Evolutionary conservation across 345 rosid genomes (phyloP).

Genomic region (Eucalyptus microcorys): DNA sequence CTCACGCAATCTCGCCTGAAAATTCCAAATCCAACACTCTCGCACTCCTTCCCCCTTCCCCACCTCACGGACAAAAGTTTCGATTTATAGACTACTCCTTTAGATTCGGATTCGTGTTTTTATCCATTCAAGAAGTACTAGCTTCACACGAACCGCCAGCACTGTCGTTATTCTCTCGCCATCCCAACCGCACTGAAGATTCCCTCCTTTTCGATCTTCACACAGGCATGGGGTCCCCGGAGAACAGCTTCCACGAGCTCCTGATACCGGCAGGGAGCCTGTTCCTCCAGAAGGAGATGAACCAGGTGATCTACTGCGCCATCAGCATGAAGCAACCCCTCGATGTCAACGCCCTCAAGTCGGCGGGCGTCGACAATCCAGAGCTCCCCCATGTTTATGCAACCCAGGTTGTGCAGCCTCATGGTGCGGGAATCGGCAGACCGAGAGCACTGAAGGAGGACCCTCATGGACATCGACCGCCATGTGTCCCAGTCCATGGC

Average conservation of each 20-base stretch:
- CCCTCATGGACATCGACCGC: too few species aligned
- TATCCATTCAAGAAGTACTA: background rate
- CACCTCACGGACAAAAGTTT: background rate
- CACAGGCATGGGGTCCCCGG: background rate
- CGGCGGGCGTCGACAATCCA: too few species aligned
- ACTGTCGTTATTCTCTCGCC: background rate
- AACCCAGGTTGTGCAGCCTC: too few species aligned
- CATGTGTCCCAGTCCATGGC: too few species aligned
- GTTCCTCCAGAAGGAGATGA: constrained; percentile 27
- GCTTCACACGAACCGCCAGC: background rate
- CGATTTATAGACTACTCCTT: background rate
- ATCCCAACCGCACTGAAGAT: background rate
- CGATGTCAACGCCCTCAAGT: constrained; percentile 7
- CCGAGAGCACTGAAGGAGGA: too few species aligned
- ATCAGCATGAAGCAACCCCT: constrained; percentile 9
- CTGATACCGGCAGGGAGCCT: constrained; percentile 41
- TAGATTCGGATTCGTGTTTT: background rate
- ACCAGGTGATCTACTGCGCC: constrained; percentile 33
- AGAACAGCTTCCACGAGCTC: constrained; percentile 16
- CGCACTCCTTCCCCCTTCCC: too few species aligned
- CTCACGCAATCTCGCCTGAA: too few species aligned
- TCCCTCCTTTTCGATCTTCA: background rate
- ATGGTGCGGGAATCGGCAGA: too few species aligned
- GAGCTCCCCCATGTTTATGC: too few species aligned
- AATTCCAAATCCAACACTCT: too few species aligned